Base-by-base conservation (phyloP, 495 filamentous ascomycete genomes). In the Aspergillus haitiensis region DNA sequence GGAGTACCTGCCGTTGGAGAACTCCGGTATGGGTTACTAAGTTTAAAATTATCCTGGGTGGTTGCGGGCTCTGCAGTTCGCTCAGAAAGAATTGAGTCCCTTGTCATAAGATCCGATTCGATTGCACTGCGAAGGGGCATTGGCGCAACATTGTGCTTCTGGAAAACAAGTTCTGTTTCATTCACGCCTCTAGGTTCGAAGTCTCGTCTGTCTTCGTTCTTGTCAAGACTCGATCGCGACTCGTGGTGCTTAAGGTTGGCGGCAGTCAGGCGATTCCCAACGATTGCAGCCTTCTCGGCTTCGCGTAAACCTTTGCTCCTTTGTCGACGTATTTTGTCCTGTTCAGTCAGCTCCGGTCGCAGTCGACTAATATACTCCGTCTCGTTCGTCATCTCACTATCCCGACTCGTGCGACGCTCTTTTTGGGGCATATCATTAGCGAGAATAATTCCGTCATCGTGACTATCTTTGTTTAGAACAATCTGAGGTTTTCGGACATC, bases 121-220 rank as follows among this genome's bases (percentile, higher is more conserved):
- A 95, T 82, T 45, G 90, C 90, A 70, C 92, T 95, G 69, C 85
- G 85, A 67, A 95, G 81, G 3, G 92, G 93, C 87, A 97, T 89
- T 1, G 88, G 89, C 11, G 91, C 85, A n/a, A 83, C 75, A 47
- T 81, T 81, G 59, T 83, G 80, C 73, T 73, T 88, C 73, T 75
- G 78, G 77, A 76, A 88, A 69, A 76, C 84, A 67, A 75, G 82
- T 76, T 78, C 87, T 63, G 69, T 86, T 72, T 78, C 81, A 55
- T 86, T 82, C 58, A 83, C 64, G 60, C 84, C 86, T n/a, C 64
- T 62, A 13, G 70, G 69, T 36, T 62, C 69, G 52, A 68, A 84
- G 16, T 72, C 70, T 61, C 74, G 64, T 52, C 74, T 72, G 58
- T 78, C 70, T 70, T 86, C 78, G 52, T 74, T 69, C 55, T 75